Percentiles rank a stretch among this genome's conserved stretches.
Conservation (phyloP, 2,329 filamentous ascomycete species). For the Cercospora sojina region DNA sequence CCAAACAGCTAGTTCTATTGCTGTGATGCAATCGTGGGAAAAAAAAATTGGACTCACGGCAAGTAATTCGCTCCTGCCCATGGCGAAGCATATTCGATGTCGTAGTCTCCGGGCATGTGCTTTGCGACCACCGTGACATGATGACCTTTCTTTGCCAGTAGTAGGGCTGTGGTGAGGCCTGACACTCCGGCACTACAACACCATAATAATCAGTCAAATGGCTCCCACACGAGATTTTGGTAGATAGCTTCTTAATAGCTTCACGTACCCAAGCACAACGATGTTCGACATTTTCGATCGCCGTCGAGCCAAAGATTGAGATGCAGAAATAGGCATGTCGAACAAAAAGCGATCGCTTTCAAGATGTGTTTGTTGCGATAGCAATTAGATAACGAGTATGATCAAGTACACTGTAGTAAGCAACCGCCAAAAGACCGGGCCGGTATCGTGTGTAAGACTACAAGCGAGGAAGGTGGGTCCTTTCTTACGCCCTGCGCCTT, state of each 20-base stretch:
- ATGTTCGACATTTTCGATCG: constrained; percentile 36
- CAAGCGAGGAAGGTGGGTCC: background rate
- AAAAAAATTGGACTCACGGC: constrained; percentile 49
- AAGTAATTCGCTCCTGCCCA: constrained; percentile 83
- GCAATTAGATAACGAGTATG: background rate
- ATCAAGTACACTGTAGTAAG: background rate
- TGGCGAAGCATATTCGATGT: constrained; percentile 84
- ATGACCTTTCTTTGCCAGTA: constrained; percentile 59
- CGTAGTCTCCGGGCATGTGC: constrained; percentile 91
- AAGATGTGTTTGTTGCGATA: background rate
- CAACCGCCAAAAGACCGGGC: background rate
- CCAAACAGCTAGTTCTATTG: background rate
- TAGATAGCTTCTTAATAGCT: background rate
- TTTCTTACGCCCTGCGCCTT: constrained; percentile 1
- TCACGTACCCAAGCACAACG: constrained; percentile 50
- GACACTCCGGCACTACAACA: constrained; percentile 57
- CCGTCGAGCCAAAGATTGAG: background rate
- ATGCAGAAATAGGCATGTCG: accelerated
- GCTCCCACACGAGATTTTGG: background rate
- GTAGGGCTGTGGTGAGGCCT: constrained; percentile 64
- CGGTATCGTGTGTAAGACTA: constrained; percentile 1
- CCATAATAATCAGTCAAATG: background rate
- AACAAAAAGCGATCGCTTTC: background rate
- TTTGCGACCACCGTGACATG: constrained; percentile 73
- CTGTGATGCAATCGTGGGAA: background rate